phyloP scores from a whole-genome alignment of 1,139 yeast species.

The Pichia inconspicua region DNA sequence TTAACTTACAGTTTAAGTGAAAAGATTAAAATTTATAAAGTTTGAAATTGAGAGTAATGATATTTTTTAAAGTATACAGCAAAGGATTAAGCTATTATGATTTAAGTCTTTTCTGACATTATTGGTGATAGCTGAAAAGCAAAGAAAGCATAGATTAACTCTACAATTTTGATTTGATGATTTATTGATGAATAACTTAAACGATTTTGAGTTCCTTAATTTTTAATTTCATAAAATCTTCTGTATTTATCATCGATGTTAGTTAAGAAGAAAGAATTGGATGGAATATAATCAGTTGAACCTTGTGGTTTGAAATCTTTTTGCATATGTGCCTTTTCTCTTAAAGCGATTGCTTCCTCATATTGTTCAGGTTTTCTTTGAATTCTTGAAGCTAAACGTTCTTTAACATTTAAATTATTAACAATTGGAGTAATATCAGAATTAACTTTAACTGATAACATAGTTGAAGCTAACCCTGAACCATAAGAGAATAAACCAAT shows the following conservation, averaged over 20 bases:
- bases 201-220: constrained; percentile 11
- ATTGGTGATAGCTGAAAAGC: neutral
- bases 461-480: constrained; percentile 91
- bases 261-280: constrained; percentile 79
- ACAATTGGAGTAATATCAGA: constrained; percentile 75
- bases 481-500: constrained; percentile 95
- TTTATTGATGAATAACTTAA: neutral
- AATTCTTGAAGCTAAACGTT: constrained; percentile 61
- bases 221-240: constrained; percentile 53
- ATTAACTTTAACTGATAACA: constrained; percentile 69
- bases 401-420: constrained; percentile 57
- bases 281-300: constrained; percentile 55
- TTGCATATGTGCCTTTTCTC: constrained; percentile 85
- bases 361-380: constrained; percentile 70
- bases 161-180: too few species aligned
- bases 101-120: neutral
- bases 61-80: too few species aligned
- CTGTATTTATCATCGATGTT: constrained; percentile 84
- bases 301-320: constrained; percentile 77
- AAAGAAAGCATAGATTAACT: neutral
- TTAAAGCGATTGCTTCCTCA: constrained; percentile 70
- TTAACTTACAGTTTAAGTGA: neutral
- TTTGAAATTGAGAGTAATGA: neutral
- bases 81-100: neutral
- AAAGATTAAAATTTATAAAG: neutral